phyloP scores from a whole-genome alignment of 164 flowering plant species.

The Annona cherimola region DNA sequence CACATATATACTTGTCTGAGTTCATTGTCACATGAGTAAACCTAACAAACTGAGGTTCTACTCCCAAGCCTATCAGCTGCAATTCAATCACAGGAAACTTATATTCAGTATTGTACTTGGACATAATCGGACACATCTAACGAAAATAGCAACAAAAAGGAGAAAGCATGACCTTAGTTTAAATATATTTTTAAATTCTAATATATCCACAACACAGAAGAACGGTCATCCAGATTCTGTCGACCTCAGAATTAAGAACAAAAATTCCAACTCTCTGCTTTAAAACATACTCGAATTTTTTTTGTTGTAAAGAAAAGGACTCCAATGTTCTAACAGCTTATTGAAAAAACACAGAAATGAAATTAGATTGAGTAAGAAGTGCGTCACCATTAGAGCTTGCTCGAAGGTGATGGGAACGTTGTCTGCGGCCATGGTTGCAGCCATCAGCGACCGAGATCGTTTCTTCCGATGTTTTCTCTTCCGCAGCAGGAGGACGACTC shows the following conservation, averaged over 20 bases:
- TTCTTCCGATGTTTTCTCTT: too few species aligned
- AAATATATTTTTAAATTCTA: background rate
- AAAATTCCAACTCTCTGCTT: background rate
- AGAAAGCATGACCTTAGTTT: background rate
- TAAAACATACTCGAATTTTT: background rate
- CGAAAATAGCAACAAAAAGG: background rate
- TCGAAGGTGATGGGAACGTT: conserved; percentile 45
- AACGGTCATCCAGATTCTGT: too few species aligned
- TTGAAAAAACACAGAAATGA: background rate
- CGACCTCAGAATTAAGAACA: too few species aligned
- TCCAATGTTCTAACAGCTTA: too few species aligned
- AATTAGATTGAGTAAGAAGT: background rate
- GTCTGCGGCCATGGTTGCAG: background rate
- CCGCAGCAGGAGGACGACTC: too few species aligned
- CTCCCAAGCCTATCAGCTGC: conserved; percentile 88
- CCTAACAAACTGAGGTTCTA: conserved; percentile 85
- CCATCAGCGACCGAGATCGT: too few species aligned
- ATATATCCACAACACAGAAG: too few species aligned
- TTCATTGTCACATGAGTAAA: conserved; percentile 99
- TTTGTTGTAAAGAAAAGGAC: background rate
- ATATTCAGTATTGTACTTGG: background rate
- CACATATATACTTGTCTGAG: conserved; percentile 95
- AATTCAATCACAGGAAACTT: conserved; percentile 1
- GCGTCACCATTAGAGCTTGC: conserved; percentile 67
- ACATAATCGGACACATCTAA: background rate